phyloP scores from a whole-genome alignment of 2,329 filamentous ascomycete species.

The Penicillium sp. region DNA sequence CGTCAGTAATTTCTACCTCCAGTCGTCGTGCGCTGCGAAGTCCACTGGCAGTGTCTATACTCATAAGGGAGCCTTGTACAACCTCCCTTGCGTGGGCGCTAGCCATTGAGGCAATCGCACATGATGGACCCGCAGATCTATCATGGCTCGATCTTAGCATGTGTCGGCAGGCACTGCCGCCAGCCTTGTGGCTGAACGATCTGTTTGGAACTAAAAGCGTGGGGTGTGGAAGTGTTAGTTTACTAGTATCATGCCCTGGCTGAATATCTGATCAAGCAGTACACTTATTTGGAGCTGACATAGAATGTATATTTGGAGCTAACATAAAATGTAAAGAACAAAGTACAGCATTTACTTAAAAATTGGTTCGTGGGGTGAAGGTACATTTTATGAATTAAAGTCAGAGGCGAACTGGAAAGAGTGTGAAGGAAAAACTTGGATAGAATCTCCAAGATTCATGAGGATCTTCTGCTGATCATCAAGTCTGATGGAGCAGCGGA shows the following conservation, averaged over 20 bases:
- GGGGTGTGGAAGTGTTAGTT: conserved; percentile 29
- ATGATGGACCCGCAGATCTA: conserved; percentile 48
- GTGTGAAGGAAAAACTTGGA: not conserved
- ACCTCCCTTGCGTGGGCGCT: conserved; percentile 47
- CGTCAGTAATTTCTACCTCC: conserved; percentile 53
- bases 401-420: not conserved
- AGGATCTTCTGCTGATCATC: conserved; percentile 8
- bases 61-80: conserved; percentile 54
- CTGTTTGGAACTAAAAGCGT: conserved; percentile 48
- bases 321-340: not conserved
- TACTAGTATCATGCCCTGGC: conserved; percentile 35
- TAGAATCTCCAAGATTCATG: not conserved
- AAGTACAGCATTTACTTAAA: not conserved
- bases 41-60: conserved; percentile 49
- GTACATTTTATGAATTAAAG: not conserved
- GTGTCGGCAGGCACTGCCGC: conserved; percentile 38
- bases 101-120: conserved; percentile 50
- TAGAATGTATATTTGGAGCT: not conserved
- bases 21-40: conserved; percentile 42
- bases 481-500: not conserved
- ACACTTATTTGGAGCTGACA: conserved; percentile 29
- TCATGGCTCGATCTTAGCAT: conserved; percentile 29
- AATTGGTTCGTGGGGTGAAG: not conserved
- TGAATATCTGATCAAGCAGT: conserved; percentile 43
- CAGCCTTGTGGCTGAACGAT: conserved; percentile 40